These are phyloP conservation scores for Penicillium sclerotigenum DNA, from an alignment of 2,329 filamentous ascomycete genomes.

Conservation along the genomic window DNA sequence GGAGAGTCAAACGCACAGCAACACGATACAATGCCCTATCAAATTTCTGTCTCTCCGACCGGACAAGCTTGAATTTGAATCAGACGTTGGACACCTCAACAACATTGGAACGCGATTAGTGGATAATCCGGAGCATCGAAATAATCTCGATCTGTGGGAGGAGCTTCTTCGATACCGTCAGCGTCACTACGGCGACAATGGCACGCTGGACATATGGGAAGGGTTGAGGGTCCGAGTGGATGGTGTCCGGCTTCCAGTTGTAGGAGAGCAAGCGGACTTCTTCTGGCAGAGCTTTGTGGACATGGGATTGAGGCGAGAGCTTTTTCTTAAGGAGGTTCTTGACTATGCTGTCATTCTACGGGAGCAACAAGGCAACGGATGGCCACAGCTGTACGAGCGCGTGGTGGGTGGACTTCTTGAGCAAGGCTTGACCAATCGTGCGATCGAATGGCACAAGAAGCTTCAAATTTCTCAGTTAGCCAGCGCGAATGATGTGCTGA, in stretches of 20 bases:
- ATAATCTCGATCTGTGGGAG: slow-evolving; percentile 45
- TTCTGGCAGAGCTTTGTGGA: slow-evolving; percentile 44
- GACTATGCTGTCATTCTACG: slow-evolving; percentile 43
- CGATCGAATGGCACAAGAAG: slow-evolving; percentile 37
- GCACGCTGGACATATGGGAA: slow-evolving; percentile 43
- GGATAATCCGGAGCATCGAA: slow-evolving; percentile 30
- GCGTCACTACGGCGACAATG: slow-evolving; percentile 43
- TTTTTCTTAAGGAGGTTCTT: slow-evolving; percentile 34
- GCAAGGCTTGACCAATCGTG: slow-evolving; percentile 29
- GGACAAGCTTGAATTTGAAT: slow-evolving; percentile 42
- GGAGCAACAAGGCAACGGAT: slow-evolving; percentile 38
- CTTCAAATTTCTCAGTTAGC: slow-evolving; percentile 36
- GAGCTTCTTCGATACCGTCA: slow-evolving; percentile 45
- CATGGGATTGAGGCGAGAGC: slow-evolving; percentile 33
- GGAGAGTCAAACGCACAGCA: neutral
- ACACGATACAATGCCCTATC: slow-evolving; percentile 2
- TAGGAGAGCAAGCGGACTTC: slow-evolving; percentile 37
- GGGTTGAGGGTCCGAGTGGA: slow-evolving; percentile 33
- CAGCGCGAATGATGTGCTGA: slow-evolving; percentile 28
- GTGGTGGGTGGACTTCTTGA: slow-evolving; percentile 39
- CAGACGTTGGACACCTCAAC: slow-evolving; percentile 38
- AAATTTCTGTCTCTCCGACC: slow-evolving; percentile 28
- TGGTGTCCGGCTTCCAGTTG: slow-evolving; percentile 36
- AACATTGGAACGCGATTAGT: slow-evolving; percentile 39
- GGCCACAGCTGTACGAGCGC: slow-evolving; percentile 36